Conservation (phyloP, 352 stramenopile species). For the Phytophthora litchii region DNA sequence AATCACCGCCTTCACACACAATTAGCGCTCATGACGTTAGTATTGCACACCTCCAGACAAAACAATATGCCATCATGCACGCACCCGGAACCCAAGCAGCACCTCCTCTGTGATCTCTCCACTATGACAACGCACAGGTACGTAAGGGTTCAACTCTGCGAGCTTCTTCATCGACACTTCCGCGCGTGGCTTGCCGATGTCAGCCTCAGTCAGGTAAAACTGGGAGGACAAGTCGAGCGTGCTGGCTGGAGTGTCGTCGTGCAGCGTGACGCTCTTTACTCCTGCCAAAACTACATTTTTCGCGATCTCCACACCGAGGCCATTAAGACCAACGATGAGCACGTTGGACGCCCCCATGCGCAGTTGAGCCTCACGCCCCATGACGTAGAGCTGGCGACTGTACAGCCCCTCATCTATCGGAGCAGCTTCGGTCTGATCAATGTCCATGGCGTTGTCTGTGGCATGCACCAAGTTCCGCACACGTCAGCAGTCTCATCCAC, state of each 20-base stretch:
- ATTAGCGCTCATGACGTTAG: conserved; percentile 2
- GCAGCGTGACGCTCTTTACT: conserved; percentile 95
- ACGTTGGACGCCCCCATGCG: conserved; percentile 96
- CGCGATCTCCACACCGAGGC: conserved; percentile 96
- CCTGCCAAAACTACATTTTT: conserved; percentile 99
- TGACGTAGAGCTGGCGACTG: conserved; percentile 98
- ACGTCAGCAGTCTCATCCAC: conserved; percentile 76
- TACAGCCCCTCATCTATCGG: conserved; percentile 88
- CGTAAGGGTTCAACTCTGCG: conserved; percentile 97
- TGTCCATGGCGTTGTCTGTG: conserved; percentile 72
- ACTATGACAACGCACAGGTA: conserved; percentile 77
- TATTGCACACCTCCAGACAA: neutral
- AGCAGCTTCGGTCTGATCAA: conserved; percentile 50
- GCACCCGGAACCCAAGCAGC: conserved; percentile 71
- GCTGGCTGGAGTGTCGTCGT: conserved; percentile 88
- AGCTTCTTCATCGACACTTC: conserved; percentile 89
- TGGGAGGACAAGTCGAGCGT: conserved; percentile 93
- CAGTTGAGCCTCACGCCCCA: conserved; percentile 98
- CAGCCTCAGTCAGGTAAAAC: conserved; percentile 94
- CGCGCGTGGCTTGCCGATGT: conserved; percentile 90
- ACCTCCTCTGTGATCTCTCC: conserved; percentile 78
- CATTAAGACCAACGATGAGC: conserved; percentile 95
- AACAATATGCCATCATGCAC: conserved; percentile 17
- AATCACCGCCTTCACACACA: conserved; percentile 69
- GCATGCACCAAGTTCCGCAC: conserved; percentile 76